Evolutionary conservation across 208 protist species (phyloP), one percentile per base, ranked within the genome.

Genomic region (Leptomonas seymouri): DNA sequence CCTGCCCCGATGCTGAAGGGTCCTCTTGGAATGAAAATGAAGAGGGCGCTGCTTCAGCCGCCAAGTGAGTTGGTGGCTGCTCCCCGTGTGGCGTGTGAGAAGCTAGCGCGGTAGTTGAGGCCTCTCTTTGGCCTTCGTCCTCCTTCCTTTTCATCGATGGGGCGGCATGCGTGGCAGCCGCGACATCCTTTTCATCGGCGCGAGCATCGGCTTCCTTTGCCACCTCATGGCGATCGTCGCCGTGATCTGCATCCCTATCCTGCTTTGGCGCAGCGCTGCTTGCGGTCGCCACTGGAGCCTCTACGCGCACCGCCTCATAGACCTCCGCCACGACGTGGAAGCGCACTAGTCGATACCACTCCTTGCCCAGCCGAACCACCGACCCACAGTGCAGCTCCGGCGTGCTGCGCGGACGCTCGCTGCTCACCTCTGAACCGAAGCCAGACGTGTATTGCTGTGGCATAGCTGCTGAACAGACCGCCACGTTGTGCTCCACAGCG

Each of bases 271-370:
- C 20, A 31, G 48, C 12, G 49, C 31, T 11, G 54, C 16, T 58
- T 44, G 20, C 56, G 50, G 34, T 25, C 25, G 56, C 34, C 20
- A 51, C 30, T 23, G 74, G 64, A 9, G 49, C 36, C 25, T 67
- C 34, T 39, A 80, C 71, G 30, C 85, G 81, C 20, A 74, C 61
- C 14, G 81, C 85, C 67, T 90, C 86, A 62, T 90, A 95, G 28
- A 89, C 87, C 61, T 92, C 87, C 15, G 90, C 78, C n/a, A 82
- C 84, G 20, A 80, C 76, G 62, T 85, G 72, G 53, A 92, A 90
- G 73, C 65, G 72, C 11, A 70, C 49, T 14, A 95, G 53, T 20
- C 55, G 75, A 34, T 84, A 93, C 54, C 68, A 80, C 56, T 23
- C 62, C 14, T 49, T 71, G 0, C 74, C 78, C 16, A 93, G 50